Evolutionary conservation across 2,329 filamentous ascomycete species (phyloP).

Genomic region (Grosmannia clavigera): DNA sequence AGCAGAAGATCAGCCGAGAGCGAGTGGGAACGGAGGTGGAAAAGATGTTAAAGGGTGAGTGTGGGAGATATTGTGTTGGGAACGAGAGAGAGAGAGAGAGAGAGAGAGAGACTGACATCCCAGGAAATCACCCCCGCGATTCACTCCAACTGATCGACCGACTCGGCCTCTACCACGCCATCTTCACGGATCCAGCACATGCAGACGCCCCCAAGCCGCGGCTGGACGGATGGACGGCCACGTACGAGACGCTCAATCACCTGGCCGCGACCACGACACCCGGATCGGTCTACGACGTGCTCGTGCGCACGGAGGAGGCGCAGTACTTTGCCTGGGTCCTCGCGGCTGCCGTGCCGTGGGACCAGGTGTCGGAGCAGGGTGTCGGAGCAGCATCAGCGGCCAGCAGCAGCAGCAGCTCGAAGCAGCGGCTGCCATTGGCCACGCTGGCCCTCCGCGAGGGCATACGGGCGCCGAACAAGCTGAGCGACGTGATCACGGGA

Average conservation of each 20-base stretch:
- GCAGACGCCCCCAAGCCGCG: conserved; percentile 41
- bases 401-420: neutral
- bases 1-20: conserved; percentile 82
- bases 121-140: conserved; percentile 42
- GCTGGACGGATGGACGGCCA: conserved; percentile 45
- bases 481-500: conserved; percentile 47
- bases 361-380: conserved; percentile 26
- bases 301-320: conserved; percentile 53
- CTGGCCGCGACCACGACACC: conserved; percentile 31
- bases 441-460: conserved; percentile 61
- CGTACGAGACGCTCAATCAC: conserved; percentile 50
- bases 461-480: conserved; percentile 66
- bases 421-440: conserved; percentile 37
- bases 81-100: neutral
- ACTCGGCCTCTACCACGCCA: conserved; percentile 55
- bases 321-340: conserved; percentile 67
- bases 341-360: conserved; percentile 63
- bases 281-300: conserved; percentile 35
- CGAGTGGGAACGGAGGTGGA: conserved; percentile 76
- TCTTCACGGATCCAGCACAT: conserved; percentile 59
- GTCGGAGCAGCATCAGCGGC: conserved; percentile 9
- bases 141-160: conserved; percentile 54
- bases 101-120: neutral
- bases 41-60: conserved; percentile 66
- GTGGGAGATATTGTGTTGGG: neutral